Conservation (phyloP, 2,329 filamentous ascomycete genomes). For the Stenocarpella maydis region DNA sequence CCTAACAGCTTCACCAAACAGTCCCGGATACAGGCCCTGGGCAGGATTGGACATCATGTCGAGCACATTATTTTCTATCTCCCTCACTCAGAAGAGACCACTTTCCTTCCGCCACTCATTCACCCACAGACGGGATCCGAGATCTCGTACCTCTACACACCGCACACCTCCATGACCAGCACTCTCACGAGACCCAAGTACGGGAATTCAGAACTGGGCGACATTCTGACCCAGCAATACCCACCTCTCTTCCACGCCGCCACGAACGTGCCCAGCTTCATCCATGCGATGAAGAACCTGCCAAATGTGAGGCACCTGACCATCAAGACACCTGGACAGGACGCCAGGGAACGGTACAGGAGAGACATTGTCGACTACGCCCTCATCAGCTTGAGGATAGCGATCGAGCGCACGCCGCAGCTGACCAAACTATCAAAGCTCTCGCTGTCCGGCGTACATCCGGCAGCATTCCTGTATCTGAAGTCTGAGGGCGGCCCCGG, state of each 20-base stretch:
- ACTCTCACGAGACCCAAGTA: conserved; percentile 77
- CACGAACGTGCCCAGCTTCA: conserved; percentile 86
- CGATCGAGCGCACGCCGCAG: conserved; percentile 74
- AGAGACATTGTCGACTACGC: conserved; percentile 86
- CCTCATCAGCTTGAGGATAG: conserved; percentile 85
- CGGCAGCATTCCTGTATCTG: conserved; percentile 78
- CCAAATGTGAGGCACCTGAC: conserved; percentile 77
- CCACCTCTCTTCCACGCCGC: conserved; percentile 89
- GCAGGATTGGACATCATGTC: conserved; percentile 80
- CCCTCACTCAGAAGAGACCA: conserved; percentile 76
- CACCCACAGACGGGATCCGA: conserved; percentile 80
- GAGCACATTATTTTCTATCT: conserved; percentile 81
- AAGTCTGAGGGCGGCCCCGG: conserved; percentile 70
- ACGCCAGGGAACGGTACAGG: conserved; percentile 73
- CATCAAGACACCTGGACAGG: conserved; percentile 78
- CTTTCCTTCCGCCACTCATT: conserved; percentile 84
- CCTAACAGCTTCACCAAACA: conserved; percentile 79
- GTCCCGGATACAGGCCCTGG: conserved; percentile 75
- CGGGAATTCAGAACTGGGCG: conserved; percentile 78
- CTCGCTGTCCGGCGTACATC: conserved; percentile 77
- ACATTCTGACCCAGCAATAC: conserved; percentile 86
- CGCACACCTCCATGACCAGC: conserved; percentile 72
- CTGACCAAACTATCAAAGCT: conserved; percentile 73
- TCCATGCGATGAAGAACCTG: conserved; percentile 74
- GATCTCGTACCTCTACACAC: conserved; percentile 82